Evolutionary conservation across 2,329 filamentous ascomycete species (phyloP).

Genomic region (Calonectria hongkongensis): DNA sequence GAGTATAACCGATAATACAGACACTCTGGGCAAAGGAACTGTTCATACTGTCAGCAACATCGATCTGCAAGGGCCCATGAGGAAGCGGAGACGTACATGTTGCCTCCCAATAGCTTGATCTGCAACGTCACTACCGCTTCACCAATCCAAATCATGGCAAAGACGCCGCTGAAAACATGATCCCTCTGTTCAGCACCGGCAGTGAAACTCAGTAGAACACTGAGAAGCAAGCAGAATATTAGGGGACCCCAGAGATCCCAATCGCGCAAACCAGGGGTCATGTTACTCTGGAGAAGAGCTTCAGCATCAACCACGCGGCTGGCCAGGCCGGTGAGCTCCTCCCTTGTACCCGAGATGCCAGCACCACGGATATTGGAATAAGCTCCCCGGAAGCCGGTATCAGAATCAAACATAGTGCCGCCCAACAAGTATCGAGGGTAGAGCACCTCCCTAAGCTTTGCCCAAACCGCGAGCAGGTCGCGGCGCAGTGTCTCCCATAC

Average conservation of each 20-base stretch:
- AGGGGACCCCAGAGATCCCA: slow-evolving; percentile 99
- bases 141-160: slow-evolving; percentile 97
- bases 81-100: slow-evolving; percentile 82
- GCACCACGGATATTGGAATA: slow-evolving; percentile 77
- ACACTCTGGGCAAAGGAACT: slow-evolving; percentile 98
- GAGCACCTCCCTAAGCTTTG: slow-evolving; percentile 97
- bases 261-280: slow-evolving; percentile 93
- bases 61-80: not conserved
- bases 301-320: slow-evolving; percentile 79
- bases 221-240: slow-evolving; percentile 93
- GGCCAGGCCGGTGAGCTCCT: slow-evolving; percentile 77
- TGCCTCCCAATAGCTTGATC: slow-evolving; percentile 96
- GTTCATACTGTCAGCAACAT: slow-evolving; percentile 49
- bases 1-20: slow-evolving; percentile 98
- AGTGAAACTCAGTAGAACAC: slow-evolving; percentile 89
- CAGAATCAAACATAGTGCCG: slow-evolving; percentile 77
- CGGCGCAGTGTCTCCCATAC: slow-evolving; percentile 98
- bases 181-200: slow-evolving; percentile 88
- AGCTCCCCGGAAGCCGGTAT: slow-evolving; percentile 74
- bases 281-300: slow-evolving; percentile 77
- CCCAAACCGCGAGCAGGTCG: slow-evolving; percentile 94
- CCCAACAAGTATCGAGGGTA: slow-evolving; percentile 95
- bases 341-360: slow-evolving; percentile 75
- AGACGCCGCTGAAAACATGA: slow-evolving; percentile 95
- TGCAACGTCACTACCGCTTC: slow-evolving; percentile 98